Conservation (phyloP, 192 early-diverging fungal species). For the Helicostylum pulchrum region DNA sequence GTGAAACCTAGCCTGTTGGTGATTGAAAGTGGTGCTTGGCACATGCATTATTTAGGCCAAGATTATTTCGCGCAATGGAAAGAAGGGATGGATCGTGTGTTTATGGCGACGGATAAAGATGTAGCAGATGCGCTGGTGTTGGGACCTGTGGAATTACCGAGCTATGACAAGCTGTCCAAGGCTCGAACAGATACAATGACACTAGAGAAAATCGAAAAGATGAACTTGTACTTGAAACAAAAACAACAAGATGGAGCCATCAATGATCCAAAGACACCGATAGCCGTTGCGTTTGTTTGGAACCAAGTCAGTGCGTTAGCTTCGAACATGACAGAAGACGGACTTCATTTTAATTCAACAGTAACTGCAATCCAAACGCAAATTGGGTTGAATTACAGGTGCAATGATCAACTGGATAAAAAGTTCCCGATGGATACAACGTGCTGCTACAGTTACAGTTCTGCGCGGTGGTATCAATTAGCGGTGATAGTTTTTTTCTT, state of each 20-base stretch:
- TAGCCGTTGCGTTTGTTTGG: conserved; percentile 54
- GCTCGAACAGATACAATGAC: conserved; percentile 47
- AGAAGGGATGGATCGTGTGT: conserved; percentile 37
- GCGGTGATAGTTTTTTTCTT: conserved; percentile 40
- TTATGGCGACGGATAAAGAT: conserved; percentile 18
- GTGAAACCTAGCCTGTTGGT: conserved; percentile 42
- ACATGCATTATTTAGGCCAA: conserved; percentile 50
- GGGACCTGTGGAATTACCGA: conserved; percentile 40
- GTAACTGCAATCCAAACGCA: conserved; percentile 51
- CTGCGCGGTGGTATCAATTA: conserved; percentile 41
- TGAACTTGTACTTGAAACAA: conserved; percentile 54
- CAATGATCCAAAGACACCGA: conserved; percentile 10
- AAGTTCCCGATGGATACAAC: conserved; percentile 49
- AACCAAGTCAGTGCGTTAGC: conserved; percentile 23
- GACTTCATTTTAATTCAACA: conserved; percentile 59
- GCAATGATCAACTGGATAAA: conserved; percentile 50
- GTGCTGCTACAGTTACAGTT: conserved; percentile 58
- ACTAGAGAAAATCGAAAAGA: conserved; percentile 40
- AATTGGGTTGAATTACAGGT: conserved; percentile 61
- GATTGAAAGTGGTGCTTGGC: conserved; percentile 63
- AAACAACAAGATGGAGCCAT: conserved; percentile 8
- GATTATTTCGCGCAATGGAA: conserved; percentile 51
- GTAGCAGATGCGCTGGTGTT: conserved; percentile 37
- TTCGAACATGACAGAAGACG: conserved; percentile 53
- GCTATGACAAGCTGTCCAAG: conserved; percentile 37